These are phyloP conservation scores for Curvularia lunata DNA, from an alignment of 2,329 filamentous ascomycete genomes.

Conservation along the genomic window DNA sequence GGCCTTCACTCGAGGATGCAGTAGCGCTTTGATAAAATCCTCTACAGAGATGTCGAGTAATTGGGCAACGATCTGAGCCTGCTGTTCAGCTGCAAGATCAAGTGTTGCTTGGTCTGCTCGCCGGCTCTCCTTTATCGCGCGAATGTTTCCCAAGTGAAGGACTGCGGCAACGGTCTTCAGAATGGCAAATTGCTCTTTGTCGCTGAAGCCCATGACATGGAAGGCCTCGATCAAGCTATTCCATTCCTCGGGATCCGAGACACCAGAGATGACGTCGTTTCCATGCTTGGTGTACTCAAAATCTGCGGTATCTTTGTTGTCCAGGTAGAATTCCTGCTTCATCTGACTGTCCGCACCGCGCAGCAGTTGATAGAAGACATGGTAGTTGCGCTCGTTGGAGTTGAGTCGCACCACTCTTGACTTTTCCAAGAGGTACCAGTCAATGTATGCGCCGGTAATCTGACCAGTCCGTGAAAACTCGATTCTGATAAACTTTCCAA, in stretches of 20 bases:
- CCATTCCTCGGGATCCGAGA: conserved; percentile 93
- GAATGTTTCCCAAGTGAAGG: conserved; percentile 90
- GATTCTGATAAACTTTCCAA: conserved; percentile 98
- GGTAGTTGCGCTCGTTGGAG: conserved; percentile 89
- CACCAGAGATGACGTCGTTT: conserved; percentile 87
- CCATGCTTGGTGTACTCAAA: conserved; percentile 92
- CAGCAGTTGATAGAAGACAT: conserved; percentile 95
- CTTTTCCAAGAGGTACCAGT: conserved; percentile 98
- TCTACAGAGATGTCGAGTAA: conserved; percentile 85
- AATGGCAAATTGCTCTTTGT: conserved; percentile 81
- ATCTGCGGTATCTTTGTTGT: conserved; percentile 77
- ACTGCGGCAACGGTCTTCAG: conserved; percentile 88
- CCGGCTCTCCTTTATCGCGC: conserved; percentile 87
- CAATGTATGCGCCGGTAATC: conserved; percentile 94
- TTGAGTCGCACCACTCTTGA: conserved; percentile 95
- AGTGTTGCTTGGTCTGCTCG: conserved; percentile 89
- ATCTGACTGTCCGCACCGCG: conserved; percentile 77
- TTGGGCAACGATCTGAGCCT: conserved; percentile 79
- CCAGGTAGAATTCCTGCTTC: conserved; percentile 78
- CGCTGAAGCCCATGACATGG: conserved; percentile 88
- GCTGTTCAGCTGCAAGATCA: conserved; percentile 73
- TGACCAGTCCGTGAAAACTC: conserved; percentile 88
- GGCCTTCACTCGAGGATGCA: conserved; percentile 94
- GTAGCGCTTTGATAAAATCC: conserved; percentile 82
- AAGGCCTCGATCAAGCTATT: conserved; percentile 89